Evolutionary conservation across 163 green algal species (phyloP).

Genomic region (Scenedesmus sp.): DNA sequence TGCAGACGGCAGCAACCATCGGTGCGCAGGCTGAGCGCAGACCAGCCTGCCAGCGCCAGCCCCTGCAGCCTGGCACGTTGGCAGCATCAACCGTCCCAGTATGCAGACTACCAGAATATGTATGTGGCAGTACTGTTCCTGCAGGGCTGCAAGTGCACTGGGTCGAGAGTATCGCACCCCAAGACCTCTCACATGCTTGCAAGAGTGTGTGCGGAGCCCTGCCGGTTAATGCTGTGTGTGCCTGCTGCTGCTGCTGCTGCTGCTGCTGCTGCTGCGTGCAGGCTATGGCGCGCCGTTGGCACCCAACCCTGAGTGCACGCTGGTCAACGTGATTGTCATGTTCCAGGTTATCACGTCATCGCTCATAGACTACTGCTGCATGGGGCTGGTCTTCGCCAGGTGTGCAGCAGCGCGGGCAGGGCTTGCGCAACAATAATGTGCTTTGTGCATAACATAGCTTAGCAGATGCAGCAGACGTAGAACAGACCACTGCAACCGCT

Average conservation of each 20-base stretch:
- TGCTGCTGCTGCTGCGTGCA: neutral
- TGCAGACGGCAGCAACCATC: conserved; percentile 80
- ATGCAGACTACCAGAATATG: neutral
- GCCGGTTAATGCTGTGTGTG: no score
- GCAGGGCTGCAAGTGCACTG: neutral
- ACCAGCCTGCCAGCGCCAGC: neutral
- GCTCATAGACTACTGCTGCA: conserved; percentile 71
- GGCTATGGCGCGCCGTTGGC: conserved; percentile 22
- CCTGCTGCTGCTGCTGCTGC: neutral
- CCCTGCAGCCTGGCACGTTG: neutral
- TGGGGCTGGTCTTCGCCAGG: conserved; percentile 80
- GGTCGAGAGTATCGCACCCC: neutral
- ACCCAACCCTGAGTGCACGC: conserved; percentile 63
- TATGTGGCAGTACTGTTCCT: neutral
- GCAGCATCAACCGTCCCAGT: neutral
- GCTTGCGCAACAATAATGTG: no score
- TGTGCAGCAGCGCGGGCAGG: conserved; percentile 9
- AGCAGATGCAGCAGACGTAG: neutral
- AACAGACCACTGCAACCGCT: neutral
- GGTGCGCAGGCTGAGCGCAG: conserved; percentile 37
- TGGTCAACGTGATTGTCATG: conserved; percentile 60
- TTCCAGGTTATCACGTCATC: conserved; percentile 65
- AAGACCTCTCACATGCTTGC: neutral
- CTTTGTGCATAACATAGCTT: neutral
- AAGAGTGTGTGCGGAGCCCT: neutral